A percentile compares a stretch with the other conserved stretches of the same genome.
These are phyloP conservation scores for Cladobotryum protrusum DNA, from an alignment of 2,329 filamentous ascomycete species.

Conservation along the genomic window DNA sequence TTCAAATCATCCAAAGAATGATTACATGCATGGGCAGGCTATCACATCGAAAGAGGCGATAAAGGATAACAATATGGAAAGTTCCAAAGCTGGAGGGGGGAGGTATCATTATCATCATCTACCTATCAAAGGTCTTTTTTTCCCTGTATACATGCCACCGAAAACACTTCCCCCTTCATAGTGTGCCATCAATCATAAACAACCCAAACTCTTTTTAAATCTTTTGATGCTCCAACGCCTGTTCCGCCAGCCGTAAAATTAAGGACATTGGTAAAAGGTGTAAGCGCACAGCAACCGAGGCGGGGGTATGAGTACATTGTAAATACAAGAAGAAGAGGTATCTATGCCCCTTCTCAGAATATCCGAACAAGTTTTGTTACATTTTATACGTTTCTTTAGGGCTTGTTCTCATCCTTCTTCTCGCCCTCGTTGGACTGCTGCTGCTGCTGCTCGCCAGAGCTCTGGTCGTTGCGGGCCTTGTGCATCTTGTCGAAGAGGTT, in stretches of 20 bases:
- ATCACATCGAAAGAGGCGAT: too few relatives aligned
- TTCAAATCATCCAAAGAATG: too few relatives aligned
- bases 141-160: slow-evolving; percentile 38
- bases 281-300: slow-evolving; percentile 29
- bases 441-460: slow-evolving; percentile 42
- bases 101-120: slow-evolving; percentile 48
- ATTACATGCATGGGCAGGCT: too few relatives aligned
- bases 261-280: slow-evolving; percentile 40
- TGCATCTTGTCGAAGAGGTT: slow-evolving; percentile 99
- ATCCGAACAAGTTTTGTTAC: slow-evolving; percentile 22
- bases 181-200: slow-evolving; percentile 42
- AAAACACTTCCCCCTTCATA: slow-evolving; percentile 35
- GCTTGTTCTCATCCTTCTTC: slow-evolving; percentile 71
- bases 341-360: slow-evolving; percentile 30
- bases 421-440: slow-evolving; percentile 57
- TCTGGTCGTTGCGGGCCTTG: slow-evolving; percentile 71
- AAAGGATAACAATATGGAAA: neutral
- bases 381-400: slow-evolving; percentile 37
- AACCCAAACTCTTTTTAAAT: slow-evolving; percentile 33
- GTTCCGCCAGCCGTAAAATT: slow-evolving; percentile 41
- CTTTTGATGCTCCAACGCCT: slow-evolving; percentile 50
- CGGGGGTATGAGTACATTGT: slow-evolving; percentile 47
- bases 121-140: slow-evolving; percentile 35
- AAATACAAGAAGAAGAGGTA: slow-evolving; percentile 34
- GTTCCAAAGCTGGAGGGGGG: slow-evolving; percentile 43